Percentiles rank a stretch among this genome's conserved stretches.
Evolutionary conservation across 768 basidiomycete genomes (phyloP).

Genomic region (Suillus variegatus): DNA sequence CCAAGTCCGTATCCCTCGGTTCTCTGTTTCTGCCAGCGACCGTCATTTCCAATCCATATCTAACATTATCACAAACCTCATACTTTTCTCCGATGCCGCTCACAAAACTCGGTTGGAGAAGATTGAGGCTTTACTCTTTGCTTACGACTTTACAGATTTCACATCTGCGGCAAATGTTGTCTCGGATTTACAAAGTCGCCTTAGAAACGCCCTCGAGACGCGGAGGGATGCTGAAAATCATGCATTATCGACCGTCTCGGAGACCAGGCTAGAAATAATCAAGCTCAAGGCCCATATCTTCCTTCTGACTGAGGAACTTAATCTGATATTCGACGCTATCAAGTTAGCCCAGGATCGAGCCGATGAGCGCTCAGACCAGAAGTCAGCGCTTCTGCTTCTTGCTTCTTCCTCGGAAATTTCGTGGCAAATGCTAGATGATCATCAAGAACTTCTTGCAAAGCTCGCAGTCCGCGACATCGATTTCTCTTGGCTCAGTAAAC

Average conservation of each 20-base stretch:
- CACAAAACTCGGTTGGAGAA: slow-evolving; percentile 78
- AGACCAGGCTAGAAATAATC: slow-evolving; percentile 55
- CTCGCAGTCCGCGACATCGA: slow-evolving; percentile 78
- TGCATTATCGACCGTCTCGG: slow-evolving; percentile 32
- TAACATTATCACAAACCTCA: slow-evolving; percentile 80
- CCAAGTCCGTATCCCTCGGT: slow-evolving; percentile 77
- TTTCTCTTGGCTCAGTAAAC: slow-evolving; percentile 82
- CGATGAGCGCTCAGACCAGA: slow-evolving; percentile 65
- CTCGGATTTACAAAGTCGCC: slow-evolving; percentile 67
- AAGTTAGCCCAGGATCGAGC: slow-evolving; percentile 79
- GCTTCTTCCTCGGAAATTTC: slow-evolving; percentile 85
- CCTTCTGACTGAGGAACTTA: slow-evolving; percentile 75
- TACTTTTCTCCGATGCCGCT: slow-evolving; percentile 88
- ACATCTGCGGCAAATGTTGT: slow-evolving; percentile 70
- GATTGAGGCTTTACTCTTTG: slow-evolving; percentile 80
- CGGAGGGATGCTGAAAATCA: slow-evolving; percentile 41
- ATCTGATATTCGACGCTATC: slow-evolving; percentile 84
- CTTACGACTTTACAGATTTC: slow-evolving; percentile 86
- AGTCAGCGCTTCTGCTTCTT: slow-evolving; percentile 78
- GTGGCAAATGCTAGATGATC: slow-evolving; percentile 86
- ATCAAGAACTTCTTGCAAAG: slow-evolving; percentile 76
- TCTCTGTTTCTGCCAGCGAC: slow-evolving; percentile 84
- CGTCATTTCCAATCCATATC: slow-evolving; percentile 84
- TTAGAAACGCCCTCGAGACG: slow-evolving; percentile 65
- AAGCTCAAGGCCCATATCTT: slow-evolving; percentile 73